Evolutionary conservation across 306 rosid genomes (phyloP).

Genomic region (Citrullus colocynthis): DNA sequence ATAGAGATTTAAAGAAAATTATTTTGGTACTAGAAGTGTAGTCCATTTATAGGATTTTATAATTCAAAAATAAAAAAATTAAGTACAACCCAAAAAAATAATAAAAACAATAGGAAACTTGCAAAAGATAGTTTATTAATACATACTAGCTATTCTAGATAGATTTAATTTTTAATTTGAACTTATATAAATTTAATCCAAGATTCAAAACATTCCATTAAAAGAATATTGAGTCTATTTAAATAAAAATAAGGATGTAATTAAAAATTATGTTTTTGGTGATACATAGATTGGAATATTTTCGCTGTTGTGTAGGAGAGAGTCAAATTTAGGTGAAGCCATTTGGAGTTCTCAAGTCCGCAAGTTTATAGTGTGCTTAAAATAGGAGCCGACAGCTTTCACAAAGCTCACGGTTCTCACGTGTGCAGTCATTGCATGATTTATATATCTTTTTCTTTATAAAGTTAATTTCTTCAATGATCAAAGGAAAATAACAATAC

Average conservation of each 20-base stretch:
- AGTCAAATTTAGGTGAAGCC: not conserved
- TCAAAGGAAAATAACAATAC: not conserved
- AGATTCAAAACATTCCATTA: not conserved
- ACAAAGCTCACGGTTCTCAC: not conserved
- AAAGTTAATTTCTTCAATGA: not conserved
- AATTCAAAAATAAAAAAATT: too few species aligned
- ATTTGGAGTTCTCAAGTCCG: not conserved
- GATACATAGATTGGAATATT: not conserved
- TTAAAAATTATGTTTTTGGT: too few species aligned
- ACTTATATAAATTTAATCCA: too few species aligned
- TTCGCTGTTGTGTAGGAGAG: too few species aligned
- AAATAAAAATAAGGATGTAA: not conserved
- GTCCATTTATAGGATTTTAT: too few species aligned
- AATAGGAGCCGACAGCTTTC: not conserved
- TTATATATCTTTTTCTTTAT: not conserved
- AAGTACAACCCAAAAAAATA: too few species aligned
- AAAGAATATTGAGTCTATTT: not conserved
- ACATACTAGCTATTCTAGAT: not conserved
- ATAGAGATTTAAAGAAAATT: too few species aligned
- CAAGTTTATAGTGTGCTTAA: not conserved
- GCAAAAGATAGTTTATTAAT: too few species aligned
- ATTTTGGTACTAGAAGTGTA: too few species aligned
- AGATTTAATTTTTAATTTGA: too few species aligned
- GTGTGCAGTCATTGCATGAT: not conserved
- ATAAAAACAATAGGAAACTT: too few species aligned